These are phyloP conservation scores for Xerocomus nothofagi DNA, from an alignment of 1,284 basidiomycete species.

Conservation along the genomic window DNA sequence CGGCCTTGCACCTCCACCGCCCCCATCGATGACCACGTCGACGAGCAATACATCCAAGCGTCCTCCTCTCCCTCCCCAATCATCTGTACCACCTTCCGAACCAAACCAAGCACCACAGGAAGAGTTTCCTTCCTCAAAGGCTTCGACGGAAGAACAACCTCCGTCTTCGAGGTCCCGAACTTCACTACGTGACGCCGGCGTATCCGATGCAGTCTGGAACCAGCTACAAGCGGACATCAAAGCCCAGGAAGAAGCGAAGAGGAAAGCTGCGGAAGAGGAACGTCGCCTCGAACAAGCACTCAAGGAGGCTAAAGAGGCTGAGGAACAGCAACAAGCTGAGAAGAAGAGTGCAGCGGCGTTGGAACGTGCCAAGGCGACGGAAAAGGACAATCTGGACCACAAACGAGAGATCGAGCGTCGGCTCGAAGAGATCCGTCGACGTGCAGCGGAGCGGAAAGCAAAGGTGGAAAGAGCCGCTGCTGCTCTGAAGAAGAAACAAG, in stretches of 20 bases:
- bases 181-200: background rate
- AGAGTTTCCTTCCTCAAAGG: background rate
- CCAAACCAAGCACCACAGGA: no score
- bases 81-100: background rate
- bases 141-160: background rate
- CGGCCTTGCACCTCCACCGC: background rate
- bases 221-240: background rate
- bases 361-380: constrained; percentile 17
- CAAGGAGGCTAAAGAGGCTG: background rate
- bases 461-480: background rate
- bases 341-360: background rate
- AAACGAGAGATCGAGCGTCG: constrained; percentile 13
- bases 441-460: background rate
- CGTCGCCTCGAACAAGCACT: background rate
- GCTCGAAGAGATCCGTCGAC: background rate
- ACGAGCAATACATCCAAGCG: background rate
- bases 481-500: background rate
- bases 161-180: background rate
- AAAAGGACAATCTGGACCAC: constrained; percentile 18
- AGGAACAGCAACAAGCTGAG: background rate
- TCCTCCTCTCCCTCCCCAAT: background rate
- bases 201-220: background rate
- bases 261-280: background rate
- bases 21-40: background rate
- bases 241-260: background rate